phyloP scores from a whole-genome alignment of 1,284 basidiomycete species.

The Rhodotorula sp. region DNA sequence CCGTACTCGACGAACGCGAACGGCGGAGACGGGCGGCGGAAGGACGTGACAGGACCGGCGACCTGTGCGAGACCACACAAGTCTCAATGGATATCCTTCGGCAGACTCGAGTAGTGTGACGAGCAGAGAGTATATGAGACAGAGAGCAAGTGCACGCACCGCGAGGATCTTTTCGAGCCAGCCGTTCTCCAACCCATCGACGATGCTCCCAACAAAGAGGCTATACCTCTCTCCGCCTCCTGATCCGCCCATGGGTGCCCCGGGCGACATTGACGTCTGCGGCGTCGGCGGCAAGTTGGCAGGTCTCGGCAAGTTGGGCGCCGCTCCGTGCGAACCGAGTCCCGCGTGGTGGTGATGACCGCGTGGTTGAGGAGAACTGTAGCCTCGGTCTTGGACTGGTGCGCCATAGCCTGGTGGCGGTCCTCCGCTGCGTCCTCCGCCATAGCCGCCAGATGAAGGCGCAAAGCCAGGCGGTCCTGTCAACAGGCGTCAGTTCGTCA shows the following conservation, averaged over 20 bases:
- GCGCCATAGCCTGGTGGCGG: slow-evolving; percentile 41
- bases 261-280: too few relatives aligned
- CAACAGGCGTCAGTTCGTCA: not conserved
- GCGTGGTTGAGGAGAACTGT: slow-evolving; percentile 16
- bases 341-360: slow-evolving; percentile 12
- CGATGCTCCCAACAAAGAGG: slow-evolving; percentile 46
- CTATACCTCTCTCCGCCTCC: slow-evolving; percentile 41
- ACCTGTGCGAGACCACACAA: slow-evolving; percentile 29
- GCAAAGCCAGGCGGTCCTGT: not conserved
- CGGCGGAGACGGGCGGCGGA: slow-evolving; percentile 42
- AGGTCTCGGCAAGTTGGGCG: slow-evolving; percentile 28
- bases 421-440: slow-evolving; percentile 17
- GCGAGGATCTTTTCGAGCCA: slow-evolving; percentile 46
- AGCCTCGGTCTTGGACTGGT: slow-evolving; percentile 45
- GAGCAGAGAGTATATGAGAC: not conserved
- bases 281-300: slow-evolving; percentile 11
- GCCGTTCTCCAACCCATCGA: slow-evolving; percentile 44
- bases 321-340: slow-evolving; percentile 32
- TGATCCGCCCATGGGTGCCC: not conserved
- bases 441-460: slow-evolving; percentile 5
- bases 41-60: slow-evolving; percentile 43
- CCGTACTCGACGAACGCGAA: slow-evolving; percentile 48
- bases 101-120: too few relatives aligned
- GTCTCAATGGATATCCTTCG: too few relatives aligned
- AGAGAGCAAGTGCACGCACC: slow-evolving; percentile 24